phyloP scores from a whole-genome alignment of 2,329 filamentous ascomycete species.

The Amauroascus verrucosus region DNA sequence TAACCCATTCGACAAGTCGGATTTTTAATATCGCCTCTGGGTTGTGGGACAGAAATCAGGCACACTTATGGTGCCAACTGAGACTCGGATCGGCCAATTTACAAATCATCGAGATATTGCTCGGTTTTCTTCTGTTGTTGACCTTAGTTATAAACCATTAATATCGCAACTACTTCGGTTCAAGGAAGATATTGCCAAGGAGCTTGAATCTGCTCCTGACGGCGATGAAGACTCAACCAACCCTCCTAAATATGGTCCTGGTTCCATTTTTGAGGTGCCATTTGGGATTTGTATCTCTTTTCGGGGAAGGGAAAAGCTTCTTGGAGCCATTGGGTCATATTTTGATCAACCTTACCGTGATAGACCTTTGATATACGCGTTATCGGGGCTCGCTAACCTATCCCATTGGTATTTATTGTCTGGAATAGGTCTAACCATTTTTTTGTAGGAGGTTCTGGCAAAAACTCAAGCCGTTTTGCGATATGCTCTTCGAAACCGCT shows the following conservation, averaged over 20 bases:
- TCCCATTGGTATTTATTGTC: neutral
- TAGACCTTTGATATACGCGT: constrained; percentile 1
- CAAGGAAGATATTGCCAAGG: neutral
- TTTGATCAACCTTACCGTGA: neutral
- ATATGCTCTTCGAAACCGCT: neutral
- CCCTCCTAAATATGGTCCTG: neutral
- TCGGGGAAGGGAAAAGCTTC: constrained; percentile 3
- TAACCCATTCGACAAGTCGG: neutral
- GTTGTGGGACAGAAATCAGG: constrained; percentile 10
- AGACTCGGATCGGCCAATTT: constrained; percentile 5
- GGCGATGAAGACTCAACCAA: neutral
- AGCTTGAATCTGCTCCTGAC: neutral
- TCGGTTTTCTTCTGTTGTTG: constrained; percentile 6
- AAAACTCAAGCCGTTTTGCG: constrained; percentile 4
- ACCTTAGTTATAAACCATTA: constrained; percentile 9
- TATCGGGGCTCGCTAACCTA: neutral
- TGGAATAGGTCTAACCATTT: neutral
- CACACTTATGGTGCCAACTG: constrained; percentile 7
- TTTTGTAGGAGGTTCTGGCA: constrained; percentile 8
- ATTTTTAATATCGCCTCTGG: neutral
- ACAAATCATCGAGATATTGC: constrained; percentile 12
- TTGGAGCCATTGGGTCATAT: neutral
- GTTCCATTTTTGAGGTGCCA: neutral
- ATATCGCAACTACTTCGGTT: neutral
- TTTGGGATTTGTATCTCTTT: neutral